phyloP scores from a whole-genome alignment of 2,329 filamentous ascomycete species.

The Aureobasidium sp. region DNA sequence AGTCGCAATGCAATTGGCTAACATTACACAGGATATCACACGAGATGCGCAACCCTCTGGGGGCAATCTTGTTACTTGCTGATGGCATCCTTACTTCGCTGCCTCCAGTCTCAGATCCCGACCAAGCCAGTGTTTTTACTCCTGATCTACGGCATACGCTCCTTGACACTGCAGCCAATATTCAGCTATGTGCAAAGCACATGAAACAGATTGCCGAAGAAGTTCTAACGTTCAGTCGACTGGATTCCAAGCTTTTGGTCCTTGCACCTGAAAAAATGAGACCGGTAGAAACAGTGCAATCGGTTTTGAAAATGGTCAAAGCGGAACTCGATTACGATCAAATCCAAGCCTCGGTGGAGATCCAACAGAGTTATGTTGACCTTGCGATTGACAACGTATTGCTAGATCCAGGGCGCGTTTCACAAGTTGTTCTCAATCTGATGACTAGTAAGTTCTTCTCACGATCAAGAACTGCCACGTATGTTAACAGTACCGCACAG shows the following conservation, averaged over 20 bases:
- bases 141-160: constrained; percentile 5
- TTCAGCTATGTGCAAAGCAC: constrained; percentile 24
- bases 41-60: constrained; percentile 37
- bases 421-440: constrained; percentile 23
- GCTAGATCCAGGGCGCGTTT: constrained; percentile 32
- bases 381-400: constrained; percentile 26
- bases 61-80: constrained; percentile 36
- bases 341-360: constrained; percentile 23
- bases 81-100: constrained; percentile 33
- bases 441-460: constrained; percentile 20
- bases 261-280: constrained; percentile 33
- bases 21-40: constrained; percentile 23
- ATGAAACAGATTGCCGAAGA: constrained; percentile 31
- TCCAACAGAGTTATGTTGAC: constrained; percentile 23
- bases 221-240: constrained; percentile 34
- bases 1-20: not conserved
- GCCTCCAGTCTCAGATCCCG: not conserved
- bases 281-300: constrained; percentile 26
- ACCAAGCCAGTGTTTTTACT: constrained; percentile 9
- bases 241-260: constrained; percentile 25
- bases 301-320: constrained; percentile 31
- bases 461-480: constrained; percentile 15
- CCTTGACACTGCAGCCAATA: constrained; percentile 21
- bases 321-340: constrained; percentile 29
- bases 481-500: constrained; percentile 32